Conservation (phyloP, 169 alveolate genomes). For the Toxoplasma gondii region DNA sequence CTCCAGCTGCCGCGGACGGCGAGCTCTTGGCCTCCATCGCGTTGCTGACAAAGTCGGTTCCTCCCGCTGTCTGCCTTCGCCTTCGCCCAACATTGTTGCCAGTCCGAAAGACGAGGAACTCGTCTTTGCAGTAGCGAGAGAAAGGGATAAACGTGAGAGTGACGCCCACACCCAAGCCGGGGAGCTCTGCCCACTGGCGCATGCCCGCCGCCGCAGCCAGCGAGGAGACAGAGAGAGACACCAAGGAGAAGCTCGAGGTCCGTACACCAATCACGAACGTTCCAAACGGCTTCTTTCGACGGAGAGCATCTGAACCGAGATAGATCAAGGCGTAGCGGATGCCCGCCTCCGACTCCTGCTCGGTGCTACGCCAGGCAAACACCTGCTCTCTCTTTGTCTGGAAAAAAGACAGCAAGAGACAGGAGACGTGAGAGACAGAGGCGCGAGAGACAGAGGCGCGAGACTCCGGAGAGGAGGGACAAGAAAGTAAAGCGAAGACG, state of each 20-base stretch:
- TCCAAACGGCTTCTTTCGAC: not conserved
- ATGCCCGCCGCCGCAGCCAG: not conserved
- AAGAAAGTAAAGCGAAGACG: too few species aligned
- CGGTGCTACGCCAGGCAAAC: not conserved
- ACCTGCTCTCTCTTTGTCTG: slow-evolving; percentile 15
- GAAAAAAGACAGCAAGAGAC: too few species aligned
- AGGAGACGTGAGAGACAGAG: too few species aligned
- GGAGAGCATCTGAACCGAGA: slow-evolving; percentile 2
- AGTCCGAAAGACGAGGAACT: not conserved
- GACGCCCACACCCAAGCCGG: not conserved
- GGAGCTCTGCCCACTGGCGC: slow-evolving; percentile 10
- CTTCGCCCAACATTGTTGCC: not conserved
- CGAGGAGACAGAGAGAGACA: not conserved
- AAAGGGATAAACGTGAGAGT: not conserved
- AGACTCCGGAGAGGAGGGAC: too few species aligned
- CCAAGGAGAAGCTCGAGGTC: not conserved
- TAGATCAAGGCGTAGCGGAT: not conserved
- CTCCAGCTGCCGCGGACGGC: too few species aligned
- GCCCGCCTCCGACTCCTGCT: not conserved
- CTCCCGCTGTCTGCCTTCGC: not conserved
- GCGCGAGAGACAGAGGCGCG: too few species aligned
- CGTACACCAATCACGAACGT: not conserved
- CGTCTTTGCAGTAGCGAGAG: not conserved
- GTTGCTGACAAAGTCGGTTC: too few species aligned
- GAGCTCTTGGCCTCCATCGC: too few species aligned